Evolutionary conservation across 768 basidiomycete species (phyloP), one percentile per base, ranked within the genome.

Genomic region (Phaeotremella skinneri): DNA sequence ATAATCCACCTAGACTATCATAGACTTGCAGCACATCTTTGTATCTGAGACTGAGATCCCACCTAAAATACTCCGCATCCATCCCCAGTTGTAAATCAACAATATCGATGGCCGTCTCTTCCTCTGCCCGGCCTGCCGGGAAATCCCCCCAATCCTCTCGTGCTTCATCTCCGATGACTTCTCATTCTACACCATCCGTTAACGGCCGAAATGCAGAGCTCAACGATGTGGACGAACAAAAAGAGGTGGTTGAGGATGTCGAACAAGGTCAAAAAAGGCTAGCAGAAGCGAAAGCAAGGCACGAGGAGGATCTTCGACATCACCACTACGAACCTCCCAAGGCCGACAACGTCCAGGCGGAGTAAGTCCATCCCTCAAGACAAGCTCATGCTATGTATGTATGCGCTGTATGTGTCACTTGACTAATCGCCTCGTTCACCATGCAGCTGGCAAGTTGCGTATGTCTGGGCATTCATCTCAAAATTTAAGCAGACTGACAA

Each of bases 401-500:
- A n/a, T n/a, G n/a, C n/a, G n/a, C n/a, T n/a, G n/a, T n/a, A 37
- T 37, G 34, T 17, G 17, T 37, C 17, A 37, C 34, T 37, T 37
- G 7, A 37, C 34, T 37, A 17, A 37, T 17, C 34, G 34, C 34
- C 34, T 37, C 34, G 17, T 37, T 37, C 34, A 17, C n/a, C 34
- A 37, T 42, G 26, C 42, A 72, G 70, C 41, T 72, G 70, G 70
- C 67, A 72, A 58, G 62, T 68, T 41, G 63, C 70, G 2, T 72
- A 72, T 47, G 65, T 67, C 29, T 72, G 70, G 70, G 63, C 65
- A n/a, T 72, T 72, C 55, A 68, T 72, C 42, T 45, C 58, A 39
- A 68, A 69, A 50, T 72, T 72, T 59, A 64, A 65, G 17, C 32
- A 52, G 31, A 20, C 45, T 31, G 58, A 51, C 9, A 49, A 58